Percentiles rank a stretch among this genome's conserved stretches.
phyloP scores from a whole-genome alignment of 1,284 basidiomycete species.

The Anthracocystis walkeri region DNA sequence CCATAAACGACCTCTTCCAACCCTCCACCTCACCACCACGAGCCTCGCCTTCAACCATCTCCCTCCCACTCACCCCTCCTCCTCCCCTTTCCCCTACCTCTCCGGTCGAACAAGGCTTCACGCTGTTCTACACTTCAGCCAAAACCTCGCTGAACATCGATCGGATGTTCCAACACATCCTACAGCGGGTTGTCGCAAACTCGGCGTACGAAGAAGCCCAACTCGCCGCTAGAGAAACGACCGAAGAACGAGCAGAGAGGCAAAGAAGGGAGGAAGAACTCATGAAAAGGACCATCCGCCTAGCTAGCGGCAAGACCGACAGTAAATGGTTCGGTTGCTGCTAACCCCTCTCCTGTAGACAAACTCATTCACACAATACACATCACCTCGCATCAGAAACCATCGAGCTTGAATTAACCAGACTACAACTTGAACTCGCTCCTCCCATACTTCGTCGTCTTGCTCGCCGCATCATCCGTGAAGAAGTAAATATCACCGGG shows the following conservation, averaged over 20 bases:
- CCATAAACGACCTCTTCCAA: constrained; percentile 39
- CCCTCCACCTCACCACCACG: constrained; percentile 3
- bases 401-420: too few species aligned
- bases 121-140: constrained; percentile 60
- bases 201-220: constrained; percentile 25
- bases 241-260: background rate
- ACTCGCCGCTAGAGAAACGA: background rate
- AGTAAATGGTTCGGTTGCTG: constrained; percentile 19
- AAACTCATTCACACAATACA: background rate
- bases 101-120: constrained; percentile 53
- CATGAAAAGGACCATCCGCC: constrained; percentile 38
- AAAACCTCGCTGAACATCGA: constrained; percentile 51
- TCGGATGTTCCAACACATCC: constrained; percentile 57
- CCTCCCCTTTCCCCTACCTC: background rate
- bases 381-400: background rate
- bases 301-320: constrained; percentile 39
- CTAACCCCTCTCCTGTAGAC: background rate
- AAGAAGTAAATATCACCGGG: constrained; percentile 75
- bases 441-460: constrained; percentile 54
- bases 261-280: constrained; percentile 16
- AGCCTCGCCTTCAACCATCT: constrained; percentile 18
- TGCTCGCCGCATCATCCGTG: constrained; percentile 61
- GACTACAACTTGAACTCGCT: constrained; percentile 58
- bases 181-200: constrained; percentile 25
- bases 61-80: constrained; percentile 11